Evolutionary conservation across 2,329 filamentous ascomycete genomes (phyloP), one percentile per base, ranked within the genome.

Genomic region (Aspergillus sp.): DNA sequence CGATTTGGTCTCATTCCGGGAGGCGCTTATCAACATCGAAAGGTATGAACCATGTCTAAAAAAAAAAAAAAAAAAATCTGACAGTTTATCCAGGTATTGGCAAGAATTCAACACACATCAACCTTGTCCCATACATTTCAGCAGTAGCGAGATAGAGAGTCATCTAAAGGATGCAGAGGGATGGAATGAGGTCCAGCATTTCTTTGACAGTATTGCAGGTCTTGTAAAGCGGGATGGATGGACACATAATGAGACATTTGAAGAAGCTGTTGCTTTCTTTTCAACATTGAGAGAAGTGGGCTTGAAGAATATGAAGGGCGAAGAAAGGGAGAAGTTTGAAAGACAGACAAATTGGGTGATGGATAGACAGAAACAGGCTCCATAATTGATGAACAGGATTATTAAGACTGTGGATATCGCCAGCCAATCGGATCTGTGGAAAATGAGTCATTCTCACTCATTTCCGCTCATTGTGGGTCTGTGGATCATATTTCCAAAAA

Each of bases 171-270:
- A 54, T 36, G 36, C 44, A 19, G 49, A 54, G 19, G 47, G 48
- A 1, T 52, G 47, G 49, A 54, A 53, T 39, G 45, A 53, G 13
- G 49, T 48, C 26, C 47, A 53, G 37, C 59, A 69, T 46, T 67
- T 68, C 42, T 68, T 61, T 57, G 57, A 62, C 39, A 50, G 43
- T 40, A 48, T 68, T 47, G 50, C 60, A 36, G 58, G 57, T 7
- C 52, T 67, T 50, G 61, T 67, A 36, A 44, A 54, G 43, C 54
- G 64, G 33, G 65, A 67, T 57, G 64, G 66, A 33, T 69, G 62
- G 59, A 65, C 62, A 13, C 48, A 56, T 26, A 56, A 56, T 45
- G 61, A 65, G 40, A 62, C 58, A 34, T 68, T 64, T 38, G 54
- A 64, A 7, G 50, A 62, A 44, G 62, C 62, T 36, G 52, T 62